These are phyloP conservation scores for Podaxis pistillaris DNA, from an alignment of 768 basidiomycete species.

Conservation along the genomic window DNA sequence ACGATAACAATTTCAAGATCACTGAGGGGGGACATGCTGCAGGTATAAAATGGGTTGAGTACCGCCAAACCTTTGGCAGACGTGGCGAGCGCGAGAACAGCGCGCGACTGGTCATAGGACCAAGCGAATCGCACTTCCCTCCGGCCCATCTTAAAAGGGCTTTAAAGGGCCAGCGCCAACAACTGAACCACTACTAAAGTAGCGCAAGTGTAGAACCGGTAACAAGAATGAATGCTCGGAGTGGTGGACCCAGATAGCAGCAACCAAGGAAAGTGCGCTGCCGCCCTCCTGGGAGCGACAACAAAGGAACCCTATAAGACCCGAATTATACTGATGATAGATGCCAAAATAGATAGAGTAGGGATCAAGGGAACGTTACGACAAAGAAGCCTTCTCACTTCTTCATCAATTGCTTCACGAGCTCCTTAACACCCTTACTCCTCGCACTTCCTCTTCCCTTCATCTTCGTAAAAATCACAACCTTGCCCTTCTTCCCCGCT, in stretches of 20 bases:
- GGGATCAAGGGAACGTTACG: not conserved
- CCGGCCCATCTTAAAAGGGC: no score
- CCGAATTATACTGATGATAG: not conserved
- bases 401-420: constrained; percentile 39
- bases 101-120: not conserved
- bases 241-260: not conserved
- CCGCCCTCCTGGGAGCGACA: not conserved
- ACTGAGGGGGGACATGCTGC: not conserved
- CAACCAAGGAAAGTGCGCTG: not conserved
- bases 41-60: not conserved
- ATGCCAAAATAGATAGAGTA: not conserved
- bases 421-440: constrained; percentile 49
- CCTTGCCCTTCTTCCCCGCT: constrained; percentile 67
- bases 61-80: not conserved
- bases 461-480: constrained; percentile 74
- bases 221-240: not conserved
- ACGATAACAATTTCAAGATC: not conserved
- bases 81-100: not conserved
- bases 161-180: no score
- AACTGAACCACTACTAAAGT: no score
- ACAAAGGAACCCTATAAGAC: not conserved
- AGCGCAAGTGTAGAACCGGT: no score
- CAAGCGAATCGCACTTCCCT: not conserved
- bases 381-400: not conserved
- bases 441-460: constrained; percentile 60